A percentile compares a stretch with the other conserved stretches of the same genome.
Evolutionary conservation across 345 rosid genomes (phyloP).

Genomic region (Populus davidiana): DNA sequence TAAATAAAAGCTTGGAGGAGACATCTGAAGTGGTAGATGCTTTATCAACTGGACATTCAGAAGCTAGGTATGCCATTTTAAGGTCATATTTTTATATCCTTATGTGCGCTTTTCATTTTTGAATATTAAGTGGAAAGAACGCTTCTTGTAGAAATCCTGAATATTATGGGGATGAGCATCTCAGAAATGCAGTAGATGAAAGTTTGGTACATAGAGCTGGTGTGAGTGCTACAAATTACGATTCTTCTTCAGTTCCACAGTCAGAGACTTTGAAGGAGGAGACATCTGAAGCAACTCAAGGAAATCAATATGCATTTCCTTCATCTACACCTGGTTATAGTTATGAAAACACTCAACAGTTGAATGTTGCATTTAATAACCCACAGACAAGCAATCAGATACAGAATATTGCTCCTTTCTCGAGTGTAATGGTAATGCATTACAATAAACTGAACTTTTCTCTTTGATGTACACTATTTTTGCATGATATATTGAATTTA

Average conservation of each 20-base stretch:
- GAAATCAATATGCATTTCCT: slow-evolving; percentile 66
- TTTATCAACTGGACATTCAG: slow-evolving; percentile 48
- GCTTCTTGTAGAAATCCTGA: slow-evolving; percentile 56
- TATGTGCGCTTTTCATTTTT: not conserved
- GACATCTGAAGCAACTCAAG: slow-evolving; percentile 51
- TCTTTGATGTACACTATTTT: not conserved
- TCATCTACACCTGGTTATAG: slow-evolving; percentile 60
- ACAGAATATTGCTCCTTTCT: slow-evolving; percentile 62
- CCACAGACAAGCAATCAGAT: slow-evolving; percentile 60
- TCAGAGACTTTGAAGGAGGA: slow-evolving; percentile 68
- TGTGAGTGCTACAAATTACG: slow-evolving; percentile 49
- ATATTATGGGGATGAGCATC: slow-evolving; percentile 70
- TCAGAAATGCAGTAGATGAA: slow-evolving; percentile 53
- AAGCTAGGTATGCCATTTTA: slow-evolving; percentile 53
- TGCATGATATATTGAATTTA: not conserved
- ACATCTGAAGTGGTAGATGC: slow-evolving; percentile 49
- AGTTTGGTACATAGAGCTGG: slow-evolving; percentile 48
- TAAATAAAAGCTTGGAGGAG: slow-evolving; percentile 60
- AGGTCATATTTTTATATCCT: not conserved
- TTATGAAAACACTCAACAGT: slow-evolving; percentile 63
- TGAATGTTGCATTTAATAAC: slow-evolving; percentile 54
- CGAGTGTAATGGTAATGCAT: slow-evolving; percentile 70
- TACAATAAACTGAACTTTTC: not conserved
- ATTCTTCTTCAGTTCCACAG: slow-evolving; percentile 54
- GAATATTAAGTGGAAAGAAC: not conserved